Base-by-base conservation (phyloP, 192 early-diverging fungal genomes). In the Podila clonocystis region DNA sequence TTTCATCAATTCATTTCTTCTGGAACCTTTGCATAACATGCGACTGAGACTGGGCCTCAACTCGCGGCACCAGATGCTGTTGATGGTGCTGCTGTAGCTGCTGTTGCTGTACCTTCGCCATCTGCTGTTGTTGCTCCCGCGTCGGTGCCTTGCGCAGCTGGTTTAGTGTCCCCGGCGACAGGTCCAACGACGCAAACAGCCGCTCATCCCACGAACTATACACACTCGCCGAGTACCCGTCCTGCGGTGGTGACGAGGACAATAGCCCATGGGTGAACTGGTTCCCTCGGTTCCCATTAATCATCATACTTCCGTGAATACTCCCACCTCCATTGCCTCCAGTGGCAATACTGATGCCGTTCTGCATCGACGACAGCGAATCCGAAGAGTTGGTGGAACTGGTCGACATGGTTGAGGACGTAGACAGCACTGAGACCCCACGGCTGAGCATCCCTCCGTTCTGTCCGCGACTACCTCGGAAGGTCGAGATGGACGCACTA, bases 11-110 rank as follows among this genome's bases (percentile, higher is more conserved):
- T 68, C 36, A 68, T 68, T 58, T 68, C 52, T 63, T 62, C 2
- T 64, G 62, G 15, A 74, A 63, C 19, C 73, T 65, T 24, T 63
- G 50, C 48, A 68, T 63, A 24, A 74, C 68, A 62, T 74, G 73
- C 3, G 73, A 24, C 13, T 63, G 59, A 1, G 73, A 24, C 13
- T 63, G 59, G 9, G 58, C 30, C 9, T 62, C 72, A 0, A 24
- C n/a, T 19, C 33, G 38, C 3, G 48, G 26, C 9, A 57, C 59
- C 19, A 50, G 65, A 11, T 34, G 72, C 17, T 50, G 64, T 36
- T 67, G 72, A 15, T 63, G 70, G 2, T 63, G 70, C 36, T 63
- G 50, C 29, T 66, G 71, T 22, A 58, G 70, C 29, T 72, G 70
- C 26, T 68, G 50, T 2, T 63, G 66, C 29, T 63, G 65, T 22